Evolutionary conservation across 495 filamentous ascomycete species (phyloP), one percentile per base, ranked within the genome.

Genomic region (Trichoderma asperelloides): DNA sequence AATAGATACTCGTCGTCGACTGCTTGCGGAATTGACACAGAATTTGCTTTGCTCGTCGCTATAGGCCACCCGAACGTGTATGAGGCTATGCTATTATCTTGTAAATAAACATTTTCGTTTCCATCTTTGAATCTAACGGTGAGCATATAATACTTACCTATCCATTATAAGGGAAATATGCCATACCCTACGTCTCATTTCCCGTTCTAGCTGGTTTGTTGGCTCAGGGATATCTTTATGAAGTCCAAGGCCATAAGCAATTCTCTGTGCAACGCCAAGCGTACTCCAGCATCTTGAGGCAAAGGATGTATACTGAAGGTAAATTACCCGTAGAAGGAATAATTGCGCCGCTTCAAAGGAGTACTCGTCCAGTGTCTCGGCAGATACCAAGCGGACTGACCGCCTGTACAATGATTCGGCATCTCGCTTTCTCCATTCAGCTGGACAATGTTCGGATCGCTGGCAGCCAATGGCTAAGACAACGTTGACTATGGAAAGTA

Each of bases 141-240:
- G 49, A 21, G 11, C 21, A 55, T n/a, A 55, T 60, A 30, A 15
- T 55, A 2, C 49, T 25, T 21, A n/a, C 55, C 25, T 60, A 15
- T 60, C 55, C 55, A 60, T 60, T 28, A 60, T 60, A 30, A 60
- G 16, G 11, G 12, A 27, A 27, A 27, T 18, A 60, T 60, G 55
- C 55, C 55, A 60, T 7, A 60, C 55, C 28, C 55, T 60, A 18
- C 55, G 55, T 33, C 55, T 60, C 55, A 60, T 60, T 25, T 60
- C 55, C 55, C 55, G 25, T 30, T 60, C 55, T 16, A 60, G n/a
- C 25, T 60, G 55, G 27, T 3, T 21, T 25, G 28, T 28, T 5
- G 55, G 30, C 16, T 60, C 55, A 1, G 55, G 27, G 2, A 13
- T 13, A 16, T 60, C 55, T 60, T 18, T 27, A 30, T 60, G 55